phyloP scores from a whole-genome alignment of 768 basidiomycete genomes.

The Calvatia gigantea region DNA sequence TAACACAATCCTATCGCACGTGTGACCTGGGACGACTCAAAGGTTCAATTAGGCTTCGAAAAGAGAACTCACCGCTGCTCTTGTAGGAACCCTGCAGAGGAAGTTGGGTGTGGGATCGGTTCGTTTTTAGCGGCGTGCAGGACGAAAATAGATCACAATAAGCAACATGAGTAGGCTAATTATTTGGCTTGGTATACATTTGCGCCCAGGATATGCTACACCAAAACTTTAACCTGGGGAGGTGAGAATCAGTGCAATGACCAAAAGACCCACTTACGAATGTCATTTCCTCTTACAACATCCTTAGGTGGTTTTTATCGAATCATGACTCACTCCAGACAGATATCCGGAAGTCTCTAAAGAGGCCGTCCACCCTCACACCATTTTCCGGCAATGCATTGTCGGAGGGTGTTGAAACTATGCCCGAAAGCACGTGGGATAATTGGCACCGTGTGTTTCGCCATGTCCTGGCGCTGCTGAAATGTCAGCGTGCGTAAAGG shows the following conservation, averaged over 20 bases:
- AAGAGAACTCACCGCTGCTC: too few relatives aligned
- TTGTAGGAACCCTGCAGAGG: background rate
- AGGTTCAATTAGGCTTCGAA: background rate
- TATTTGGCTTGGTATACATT: background rate
- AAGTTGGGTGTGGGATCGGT: background rate
- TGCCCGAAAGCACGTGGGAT: constrained; percentile 54
- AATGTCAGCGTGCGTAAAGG: background rate
- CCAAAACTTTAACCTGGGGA: background rate
- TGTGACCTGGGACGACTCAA: background rate
- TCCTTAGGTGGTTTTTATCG: background rate
- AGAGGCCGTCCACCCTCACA: constrained; percentile 61
- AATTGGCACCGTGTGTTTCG: constrained; percentile 58
- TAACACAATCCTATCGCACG: background rate
- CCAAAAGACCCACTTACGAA: background rate
- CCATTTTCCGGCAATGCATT: constrained; percentile 41
- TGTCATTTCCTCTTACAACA: background rate
- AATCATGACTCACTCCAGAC: constrained; percentile 53
- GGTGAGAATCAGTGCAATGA: background rate
- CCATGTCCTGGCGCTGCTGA: constrained; percentile 59
- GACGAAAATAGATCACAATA: background rate
- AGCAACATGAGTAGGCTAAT: background rate
- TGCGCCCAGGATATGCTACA: background rate
- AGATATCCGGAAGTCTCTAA: constrained; percentile 64
- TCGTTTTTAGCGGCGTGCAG: background rate
- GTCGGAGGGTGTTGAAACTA: constrained; percentile 27